These are phyloP conservation scores for Mesembryanthemum crystallinum DNA, from an alignment of 148 eudicot species.

Conservation along the genomic window DNA sequence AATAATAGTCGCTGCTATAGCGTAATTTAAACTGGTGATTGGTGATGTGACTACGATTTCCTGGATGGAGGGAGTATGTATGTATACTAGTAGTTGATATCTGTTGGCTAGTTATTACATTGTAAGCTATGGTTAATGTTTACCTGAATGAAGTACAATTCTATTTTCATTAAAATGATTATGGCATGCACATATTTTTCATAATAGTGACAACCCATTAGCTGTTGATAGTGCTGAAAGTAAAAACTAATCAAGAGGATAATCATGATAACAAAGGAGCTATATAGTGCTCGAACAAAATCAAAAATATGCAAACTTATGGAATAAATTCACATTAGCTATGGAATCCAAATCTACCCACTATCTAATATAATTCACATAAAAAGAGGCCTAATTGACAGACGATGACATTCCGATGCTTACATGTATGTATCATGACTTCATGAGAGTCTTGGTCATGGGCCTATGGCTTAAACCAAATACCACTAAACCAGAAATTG, in stretches of 20 bases:
- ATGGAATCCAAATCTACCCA: constrained; percentile 22
- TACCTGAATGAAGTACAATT: constrained; percentile 1
- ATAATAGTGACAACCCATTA: constrained; percentile 7
- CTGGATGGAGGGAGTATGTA: too few relatives aligned
- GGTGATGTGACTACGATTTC: too few relatives aligned
- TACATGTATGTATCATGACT: not conserved
- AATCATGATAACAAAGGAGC: constrained; percentile 18
- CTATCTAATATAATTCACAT: constrained; percentile 20
- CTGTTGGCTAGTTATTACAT: not conserved
- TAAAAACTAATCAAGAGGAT: constrained; percentile 25
- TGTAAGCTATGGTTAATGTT: constrained; percentile 9
- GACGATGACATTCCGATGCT: constrained; percentile 1
- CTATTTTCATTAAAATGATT: not conserved
- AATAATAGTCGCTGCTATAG: too few relatives aligned
- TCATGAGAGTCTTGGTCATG: not conserved
- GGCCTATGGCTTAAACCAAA: not conserved
- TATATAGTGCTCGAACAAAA: constrained; percentile 21
- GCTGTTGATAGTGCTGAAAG: constrained; percentile 15
- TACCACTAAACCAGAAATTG: not conserved
- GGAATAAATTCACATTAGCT: constrained; percentile 17
- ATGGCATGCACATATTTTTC: constrained; percentile 6
- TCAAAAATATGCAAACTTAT: constrained; percentile 17
- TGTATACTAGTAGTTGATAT: not conserved
- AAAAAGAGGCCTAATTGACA: not conserved
- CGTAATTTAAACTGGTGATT: too few relatives aligned